Conservation (phyloP, 371 early-diverging fungal genomes). For the Blakeslea trispora region DNA sequence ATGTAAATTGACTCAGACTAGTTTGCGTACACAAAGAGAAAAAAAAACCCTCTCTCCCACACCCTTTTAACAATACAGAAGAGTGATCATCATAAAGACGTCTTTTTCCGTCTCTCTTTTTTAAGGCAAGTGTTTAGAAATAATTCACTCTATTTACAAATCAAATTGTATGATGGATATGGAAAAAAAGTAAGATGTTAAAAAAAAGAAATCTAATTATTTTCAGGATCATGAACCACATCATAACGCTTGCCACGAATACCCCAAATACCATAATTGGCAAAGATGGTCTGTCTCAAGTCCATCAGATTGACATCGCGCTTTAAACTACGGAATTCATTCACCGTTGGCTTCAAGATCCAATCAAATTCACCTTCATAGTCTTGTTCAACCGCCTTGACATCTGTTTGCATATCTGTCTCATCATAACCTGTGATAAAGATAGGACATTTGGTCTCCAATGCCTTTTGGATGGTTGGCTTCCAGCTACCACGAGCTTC, state of each 20-base stretch:
- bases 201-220: conserved; percentile 18
- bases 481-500: conserved; percentile 70
- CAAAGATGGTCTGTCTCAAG: conserved; percentile 70
- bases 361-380: conserved; percentile 72
- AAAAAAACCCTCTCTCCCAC: too few species aligned
- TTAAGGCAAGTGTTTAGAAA: too few species aligned
- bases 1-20: too few species aligned
- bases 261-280: conserved; percentile 85
- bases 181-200: too few species aligned
- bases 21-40: too few species aligned
- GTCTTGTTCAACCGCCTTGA: conserved; percentile 62
- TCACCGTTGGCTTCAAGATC: conserved; percentile 72
- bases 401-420: conserved; percentile 66
- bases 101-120: too few species aligned
- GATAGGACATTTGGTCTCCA: conserved; percentile 82
- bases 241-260: conserved; percentile 87
- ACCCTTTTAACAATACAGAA: too few species aligned
- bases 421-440: conserved; percentile 81
- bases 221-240: conserved; percentile 55
- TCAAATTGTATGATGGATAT: neutral
- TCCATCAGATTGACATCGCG: conserved; percentile 76
- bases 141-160: conserved; percentile 3
- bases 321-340: conserved; percentile 75
- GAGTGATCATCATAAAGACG: too few species aligned
- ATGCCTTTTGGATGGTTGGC: conserved; percentile 65